A percentile compares a stretch with the other conserved stretches of the same genome.
These are phyloP conservation scores for Chlorella sp. DNA, from an alignment of 139 green algal genomes.

Conservation along the genomic window DNA sequence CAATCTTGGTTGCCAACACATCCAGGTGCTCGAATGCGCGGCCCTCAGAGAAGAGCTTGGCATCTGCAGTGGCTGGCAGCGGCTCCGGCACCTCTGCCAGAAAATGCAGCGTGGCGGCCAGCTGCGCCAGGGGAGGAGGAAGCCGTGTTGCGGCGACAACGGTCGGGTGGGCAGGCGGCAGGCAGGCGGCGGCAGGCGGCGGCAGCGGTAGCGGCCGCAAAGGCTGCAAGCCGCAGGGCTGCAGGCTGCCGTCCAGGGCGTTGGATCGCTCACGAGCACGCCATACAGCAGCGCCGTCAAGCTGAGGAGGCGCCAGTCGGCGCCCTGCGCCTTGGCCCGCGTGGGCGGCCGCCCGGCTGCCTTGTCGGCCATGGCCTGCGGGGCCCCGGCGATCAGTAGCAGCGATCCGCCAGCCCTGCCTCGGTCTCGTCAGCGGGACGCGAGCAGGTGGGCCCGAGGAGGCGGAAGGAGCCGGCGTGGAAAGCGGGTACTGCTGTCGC, in stretches of 20 bases:
- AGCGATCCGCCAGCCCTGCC: no score
- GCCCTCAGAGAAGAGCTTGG: slow-evolving; percentile 57
- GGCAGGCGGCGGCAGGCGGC: not conserved
- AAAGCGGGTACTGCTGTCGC: no score
- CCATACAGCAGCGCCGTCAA: not conserved
- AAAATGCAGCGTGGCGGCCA: not conserved
- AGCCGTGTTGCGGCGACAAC: not conserved
- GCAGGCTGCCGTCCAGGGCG: not conserved
- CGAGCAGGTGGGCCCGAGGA: no score
- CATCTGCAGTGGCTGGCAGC: slow-evolving; percentile 10
- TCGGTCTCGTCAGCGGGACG: no score
- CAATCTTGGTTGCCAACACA: slow-evolving; percentile 53
- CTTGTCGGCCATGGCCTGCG: no score
- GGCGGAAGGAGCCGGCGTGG: no score
- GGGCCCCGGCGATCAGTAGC: no score
- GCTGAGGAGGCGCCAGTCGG: not conserved
- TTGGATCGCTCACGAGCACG: slow-evolving; percentile 3
- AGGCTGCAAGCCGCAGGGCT: no score
- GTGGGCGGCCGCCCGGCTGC: not conserved
- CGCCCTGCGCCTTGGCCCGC: not conserved
- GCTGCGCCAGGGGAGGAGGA: not conserved
- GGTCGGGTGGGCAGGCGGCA: not conserved
- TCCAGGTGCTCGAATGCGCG: slow-evolving; percentile 51
- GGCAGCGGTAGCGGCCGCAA: not conserved
- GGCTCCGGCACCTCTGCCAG: slow-evolving; percentile 19